Conservation (phyloP, 1,284 basidiomycete genomes). For the Melampsora americana region DNA sequence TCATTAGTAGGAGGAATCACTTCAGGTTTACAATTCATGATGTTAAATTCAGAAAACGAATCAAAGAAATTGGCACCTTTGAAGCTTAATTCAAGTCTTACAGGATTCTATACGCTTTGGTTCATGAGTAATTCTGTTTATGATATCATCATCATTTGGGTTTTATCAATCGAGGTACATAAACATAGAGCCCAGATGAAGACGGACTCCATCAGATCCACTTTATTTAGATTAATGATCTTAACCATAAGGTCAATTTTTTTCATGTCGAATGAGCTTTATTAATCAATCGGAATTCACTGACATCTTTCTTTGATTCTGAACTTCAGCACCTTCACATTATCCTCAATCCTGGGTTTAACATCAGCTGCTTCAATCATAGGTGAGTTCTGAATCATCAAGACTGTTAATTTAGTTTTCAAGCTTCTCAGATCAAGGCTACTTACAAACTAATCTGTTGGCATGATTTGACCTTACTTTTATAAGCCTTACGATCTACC, state of each 20-base stretch:
- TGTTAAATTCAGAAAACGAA: background rate
- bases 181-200: background rate
- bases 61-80: background rate
- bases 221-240: background rate
- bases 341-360: background rate
- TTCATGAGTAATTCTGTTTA: background rate
- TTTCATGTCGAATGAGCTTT: background rate
- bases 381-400: background rate
- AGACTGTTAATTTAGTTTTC: background rate
- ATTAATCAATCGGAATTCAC: background rate
- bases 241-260: background rate
- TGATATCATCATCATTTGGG: background rate
- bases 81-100: background rate
- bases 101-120: background rate
- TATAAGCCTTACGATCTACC: background rate
- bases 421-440: background rate
- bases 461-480: background rate
- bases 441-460: background rate
- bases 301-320: background rate
- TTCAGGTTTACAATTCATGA: background rate
- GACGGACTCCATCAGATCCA: background rate
- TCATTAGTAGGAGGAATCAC: background rate
- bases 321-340: background rate
- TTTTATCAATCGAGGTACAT: background rate
- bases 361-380: background rate